Percentiles rank a stretch among this genome's conserved stretches.
phyloP scores from a whole-genome alignment of 352 stramenopile genomes.

The Sclerospora graminicola region DNA sequence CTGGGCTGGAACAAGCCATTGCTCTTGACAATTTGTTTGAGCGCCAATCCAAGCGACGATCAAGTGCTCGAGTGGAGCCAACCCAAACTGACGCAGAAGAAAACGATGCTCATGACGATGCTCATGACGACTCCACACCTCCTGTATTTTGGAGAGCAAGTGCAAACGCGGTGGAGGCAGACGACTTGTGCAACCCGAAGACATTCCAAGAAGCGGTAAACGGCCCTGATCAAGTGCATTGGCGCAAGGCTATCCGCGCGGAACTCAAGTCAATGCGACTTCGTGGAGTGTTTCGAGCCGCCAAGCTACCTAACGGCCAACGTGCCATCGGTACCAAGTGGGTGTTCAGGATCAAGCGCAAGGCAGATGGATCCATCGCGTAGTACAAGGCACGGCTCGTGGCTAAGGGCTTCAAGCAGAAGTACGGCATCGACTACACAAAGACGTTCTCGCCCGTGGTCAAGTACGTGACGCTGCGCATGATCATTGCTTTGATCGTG shows the following conservation, averaged over 20 bases:
- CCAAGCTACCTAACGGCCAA: constrained; percentile 2
- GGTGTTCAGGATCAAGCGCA: constrained; percentile 31
- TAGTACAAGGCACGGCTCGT: constrained; percentile 13
- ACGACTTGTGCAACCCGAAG: not conserved
- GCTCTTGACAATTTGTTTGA: not conserved
- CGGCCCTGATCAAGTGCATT: constrained; percentile 9
- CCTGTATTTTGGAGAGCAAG: not conserved
- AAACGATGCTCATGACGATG: too few relatives aligned
- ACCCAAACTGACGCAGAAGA: too few relatives aligned
- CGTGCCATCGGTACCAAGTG: constrained; percentile 16
- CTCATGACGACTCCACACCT: not conserved
- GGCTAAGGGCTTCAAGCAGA: constrained; percentile 13
- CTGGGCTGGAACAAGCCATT: not conserved
- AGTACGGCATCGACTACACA: constrained; percentile 20
- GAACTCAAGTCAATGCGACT: constrained; percentile 9
- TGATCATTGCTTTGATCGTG: not conserved
- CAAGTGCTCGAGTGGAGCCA: too few relatives aligned
- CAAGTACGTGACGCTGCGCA: not conserved
- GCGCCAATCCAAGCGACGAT: not conserved
- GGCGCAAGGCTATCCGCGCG: constrained; percentile 8
- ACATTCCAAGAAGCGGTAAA: constrained; percentile 7
- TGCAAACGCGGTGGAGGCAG: not conserved
- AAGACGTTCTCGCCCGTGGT: constrained; percentile 1
- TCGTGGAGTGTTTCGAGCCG: constrained; percentile 7
- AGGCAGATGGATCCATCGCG: constrained; percentile 26